A percentile compares a stretch with the other conserved stretches of the same genome.
Conservation (phyloP, 805 yeast genomes). For the Candida ficus region DNA sequence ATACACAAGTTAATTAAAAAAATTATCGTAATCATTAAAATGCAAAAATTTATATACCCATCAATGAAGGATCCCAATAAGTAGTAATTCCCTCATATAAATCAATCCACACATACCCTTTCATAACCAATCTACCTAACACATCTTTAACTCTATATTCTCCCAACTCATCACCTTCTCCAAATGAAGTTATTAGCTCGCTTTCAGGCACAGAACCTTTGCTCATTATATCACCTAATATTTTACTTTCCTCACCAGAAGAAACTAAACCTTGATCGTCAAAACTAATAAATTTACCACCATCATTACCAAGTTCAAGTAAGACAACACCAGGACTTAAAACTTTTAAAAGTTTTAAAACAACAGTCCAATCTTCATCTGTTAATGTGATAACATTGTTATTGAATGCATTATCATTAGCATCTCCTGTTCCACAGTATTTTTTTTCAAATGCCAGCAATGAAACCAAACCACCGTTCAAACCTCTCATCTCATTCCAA, state of each 20-base stretch:
- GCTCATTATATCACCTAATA: conserved; percentile 4
- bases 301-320: conserved; percentile 2
- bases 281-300: conserved; percentile 4
- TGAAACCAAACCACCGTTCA: conserved; percentile 8
- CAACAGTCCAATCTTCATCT: conserved; percentile 6
- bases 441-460: conserved; percentile 5
- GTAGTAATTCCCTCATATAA: conserved; percentile 6
- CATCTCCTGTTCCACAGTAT: neutral
- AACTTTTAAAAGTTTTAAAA: conserved; percentile 2
- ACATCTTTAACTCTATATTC: conserved; percentile 3
- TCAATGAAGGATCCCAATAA: conserved; percentile 9
- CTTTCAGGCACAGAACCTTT: conserved; percentile 1
- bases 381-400: neutral
- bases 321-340: conserved; percentile 7
- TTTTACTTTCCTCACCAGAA: conserved; percentile 6
- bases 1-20: neutral
- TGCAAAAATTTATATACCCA: no score
- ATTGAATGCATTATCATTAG: neutral
- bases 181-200: neutral
- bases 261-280: conserved; percentile 5
- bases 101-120: conserved; percentile 11
- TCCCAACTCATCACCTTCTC: conserved; percentile 1
- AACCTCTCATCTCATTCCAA: conserved; percentile 11
- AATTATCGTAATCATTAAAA: no score
- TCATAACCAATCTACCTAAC: conserved; percentile 6